Evolutionary conservation across 257 asterid genomes (phyloP).

Genomic region (Solanum chmielewskii): DNA sequence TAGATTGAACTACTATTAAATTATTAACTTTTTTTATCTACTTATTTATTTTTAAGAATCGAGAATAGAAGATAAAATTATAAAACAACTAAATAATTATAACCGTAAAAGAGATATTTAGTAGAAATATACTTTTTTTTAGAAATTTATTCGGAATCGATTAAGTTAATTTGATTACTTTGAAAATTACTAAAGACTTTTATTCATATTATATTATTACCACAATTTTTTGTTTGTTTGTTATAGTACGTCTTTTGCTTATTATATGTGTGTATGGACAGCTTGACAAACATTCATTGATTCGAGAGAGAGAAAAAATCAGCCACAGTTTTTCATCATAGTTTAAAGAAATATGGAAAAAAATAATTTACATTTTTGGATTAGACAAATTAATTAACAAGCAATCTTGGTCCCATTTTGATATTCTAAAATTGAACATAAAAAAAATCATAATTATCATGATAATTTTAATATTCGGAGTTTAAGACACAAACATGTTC

Average conservation of each 20-base stretch:
- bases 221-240: too few species aligned
- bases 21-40: too few species aligned
- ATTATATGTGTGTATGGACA: not conserved
- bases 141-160: fast-evolving
- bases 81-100: fast-evolving
- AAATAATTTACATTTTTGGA: not conserved
- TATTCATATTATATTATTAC: too few species aligned
- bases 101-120: too few species aligned
- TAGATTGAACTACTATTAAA: not conserved
- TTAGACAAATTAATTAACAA: not conserved
- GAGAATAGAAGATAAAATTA: too few species aligned
- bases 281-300: not conserved
- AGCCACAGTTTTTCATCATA: not conserved
- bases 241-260: not conserved
- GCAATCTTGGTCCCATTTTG: not conserved
- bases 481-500: not conserved
- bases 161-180: too few species aligned
- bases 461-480: not conserved
- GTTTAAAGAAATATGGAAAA: not conserved
- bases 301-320: not conserved
- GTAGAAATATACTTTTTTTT: too few species aligned
- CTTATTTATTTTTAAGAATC: too few species aligned
- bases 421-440: not conserved
- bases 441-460: not conserved
- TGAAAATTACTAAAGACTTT: too few species aligned